phyloP scores from a whole-genome alignment of 352 stramenopile species.

The Pythium rishiriense region DNA sequence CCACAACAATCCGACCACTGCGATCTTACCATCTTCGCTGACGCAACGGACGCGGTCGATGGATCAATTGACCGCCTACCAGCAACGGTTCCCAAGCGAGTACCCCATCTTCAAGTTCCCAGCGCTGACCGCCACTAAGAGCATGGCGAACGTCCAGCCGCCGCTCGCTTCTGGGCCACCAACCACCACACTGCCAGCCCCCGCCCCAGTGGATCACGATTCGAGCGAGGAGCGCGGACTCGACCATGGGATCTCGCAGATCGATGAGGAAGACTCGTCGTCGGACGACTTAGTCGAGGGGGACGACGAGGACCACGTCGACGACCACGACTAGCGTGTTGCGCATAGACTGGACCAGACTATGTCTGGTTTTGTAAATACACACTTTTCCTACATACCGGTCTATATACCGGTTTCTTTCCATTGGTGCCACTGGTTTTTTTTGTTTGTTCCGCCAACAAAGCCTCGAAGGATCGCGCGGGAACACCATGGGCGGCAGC shows the following conservation, averaged over 20 bases:
- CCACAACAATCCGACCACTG: conserved; percentile 20
- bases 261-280: conserved; percentile 14
- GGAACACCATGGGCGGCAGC: conserved; percentile 14
- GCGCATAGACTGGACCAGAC: neutral
- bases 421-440: neutral
- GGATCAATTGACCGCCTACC: conserved; percentile 42
- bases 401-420: conserved; percentile 7
- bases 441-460: neutral
- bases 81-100: conserved; percentile 42
- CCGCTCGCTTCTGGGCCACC: neutral
- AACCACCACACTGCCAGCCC: neutral
- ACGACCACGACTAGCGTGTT: conserved; percentile 17
- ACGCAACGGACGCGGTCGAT: conserved; percentile 42
- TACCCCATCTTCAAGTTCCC: conserved; percentile 75
- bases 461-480: conserved; percentile 2
- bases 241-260: conserved; percentile 15
- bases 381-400: neutral
- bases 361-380: neutral
- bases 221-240: neutral
- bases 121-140: conserved; percentile 17
- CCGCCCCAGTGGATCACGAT: neutral
- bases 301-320: conserved; percentile 9
- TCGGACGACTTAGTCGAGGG: conserved; percentile 1
- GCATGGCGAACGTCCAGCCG: conserved; percentile 23
- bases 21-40: conserved; percentile 27